A percentile compares a stretch with the other conserved stretches of the same genome.
Evolutionary conservation across 768 basidiomycete species (phyloP).

Genomic region (Lactifluus pinguis): DNA sequence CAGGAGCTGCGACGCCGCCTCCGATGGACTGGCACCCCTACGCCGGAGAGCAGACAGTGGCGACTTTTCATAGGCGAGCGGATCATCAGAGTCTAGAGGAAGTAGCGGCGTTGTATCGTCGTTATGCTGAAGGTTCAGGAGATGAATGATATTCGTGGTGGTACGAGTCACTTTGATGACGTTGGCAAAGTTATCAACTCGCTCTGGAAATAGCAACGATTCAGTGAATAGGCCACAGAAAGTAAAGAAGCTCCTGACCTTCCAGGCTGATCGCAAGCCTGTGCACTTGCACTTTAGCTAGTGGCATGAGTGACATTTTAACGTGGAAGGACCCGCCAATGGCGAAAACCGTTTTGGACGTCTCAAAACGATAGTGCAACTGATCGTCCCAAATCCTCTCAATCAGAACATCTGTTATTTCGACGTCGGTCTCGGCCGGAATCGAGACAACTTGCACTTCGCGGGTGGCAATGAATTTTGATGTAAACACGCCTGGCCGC

Average conservation of each 20-base stretch:
- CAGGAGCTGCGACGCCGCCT: slow-evolving; percentile 51
- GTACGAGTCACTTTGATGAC: slow-evolving; percentile 59
- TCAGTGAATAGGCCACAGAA: neutral
- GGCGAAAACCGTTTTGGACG: slow-evolving; percentile 68
- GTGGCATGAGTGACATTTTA: slow-evolving; percentile 70
- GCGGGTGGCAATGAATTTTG: slow-evolving; percentile 57
- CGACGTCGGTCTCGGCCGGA: slow-evolving; percentile 78
- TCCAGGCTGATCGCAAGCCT: slow-evolving; percentile 67
- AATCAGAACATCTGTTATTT: slow-evolving; percentile 72
- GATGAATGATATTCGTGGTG: slow-evolving; percentile 50
- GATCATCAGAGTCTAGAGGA: slow-evolving; percentile 66
- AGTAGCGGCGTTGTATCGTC: slow-evolving; percentile 56
- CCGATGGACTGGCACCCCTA: slow-evolving; percentile 43
- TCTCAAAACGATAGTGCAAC: slow-evolving; percentile 67
- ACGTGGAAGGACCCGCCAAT: slow-evolving; percentile 79
- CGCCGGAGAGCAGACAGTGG: slow-evolving; percentile 48
- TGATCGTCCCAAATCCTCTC: slow-evolving; percentile 90
- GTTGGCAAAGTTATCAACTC: slow-evolving; percentile 70
- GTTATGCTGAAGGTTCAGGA: slow-evolving; percentile 53
- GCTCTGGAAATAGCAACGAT: slow-evolving; percentile 44
- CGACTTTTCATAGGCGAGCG: slow-evolving; percentile 52
- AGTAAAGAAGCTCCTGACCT: slow-evolving; percentile 40
- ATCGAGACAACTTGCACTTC: slow-evolving; percentile 69
- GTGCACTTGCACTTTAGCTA: slow-evolving; percentile 76
- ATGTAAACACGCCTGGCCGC: slow-evolving; percentile 71